phyloP scores from a whole-genome alignment of 2,329 filamentous ascomycete species.

The Colletotrichum higginsianum region DNA sequence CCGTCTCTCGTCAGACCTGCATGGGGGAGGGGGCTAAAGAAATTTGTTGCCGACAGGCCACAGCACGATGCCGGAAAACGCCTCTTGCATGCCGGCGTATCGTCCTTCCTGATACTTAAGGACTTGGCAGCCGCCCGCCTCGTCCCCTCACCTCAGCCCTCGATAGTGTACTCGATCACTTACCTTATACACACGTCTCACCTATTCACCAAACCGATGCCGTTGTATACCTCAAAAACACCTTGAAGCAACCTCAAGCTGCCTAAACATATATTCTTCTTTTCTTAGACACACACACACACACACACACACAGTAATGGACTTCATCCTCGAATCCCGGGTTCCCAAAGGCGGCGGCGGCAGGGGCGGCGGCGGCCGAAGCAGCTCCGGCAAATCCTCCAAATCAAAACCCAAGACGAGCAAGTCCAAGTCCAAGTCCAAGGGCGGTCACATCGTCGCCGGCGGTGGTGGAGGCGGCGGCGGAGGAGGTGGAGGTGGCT shows the following conservation, averaged over 20 bases:
- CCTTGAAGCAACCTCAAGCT: not conserved
- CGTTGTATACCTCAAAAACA: not conserved
- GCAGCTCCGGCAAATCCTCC: conserved; percentile 4
- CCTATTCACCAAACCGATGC: not conserved
- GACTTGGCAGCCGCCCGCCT: conserved; percentile 8
- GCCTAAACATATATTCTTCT: not conserved
- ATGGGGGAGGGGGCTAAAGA: not conserved
- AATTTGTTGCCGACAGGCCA: not conserved
- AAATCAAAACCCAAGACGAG: conserved; percentile 21
- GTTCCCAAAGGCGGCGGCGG: conserved; percentile 38
- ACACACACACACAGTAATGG: conserved; percentile 1
- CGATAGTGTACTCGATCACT: not conserved
- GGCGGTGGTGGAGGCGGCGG: conserved; percentile 11
- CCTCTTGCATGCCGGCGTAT: not conserved
- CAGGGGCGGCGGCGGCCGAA: conserved; percentile 3
- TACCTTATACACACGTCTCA: not conserved
- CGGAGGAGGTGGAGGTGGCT: conserved; percentile 23
- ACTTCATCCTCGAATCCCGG: conserved; percentile 33
- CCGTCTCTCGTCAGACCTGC: not conserved
- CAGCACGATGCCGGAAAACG: not conserved
- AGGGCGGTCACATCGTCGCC: conserved; percentile 20
- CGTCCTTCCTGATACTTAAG: conserved; percentile 6
- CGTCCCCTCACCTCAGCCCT: not conserved
- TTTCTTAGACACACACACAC: not conserved
- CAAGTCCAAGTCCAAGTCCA: conserved; percentile 34